phyloP scores from a whole-genome alignment of 176 grass and related monocot species.

The Cenchrus americanus region DNA sequence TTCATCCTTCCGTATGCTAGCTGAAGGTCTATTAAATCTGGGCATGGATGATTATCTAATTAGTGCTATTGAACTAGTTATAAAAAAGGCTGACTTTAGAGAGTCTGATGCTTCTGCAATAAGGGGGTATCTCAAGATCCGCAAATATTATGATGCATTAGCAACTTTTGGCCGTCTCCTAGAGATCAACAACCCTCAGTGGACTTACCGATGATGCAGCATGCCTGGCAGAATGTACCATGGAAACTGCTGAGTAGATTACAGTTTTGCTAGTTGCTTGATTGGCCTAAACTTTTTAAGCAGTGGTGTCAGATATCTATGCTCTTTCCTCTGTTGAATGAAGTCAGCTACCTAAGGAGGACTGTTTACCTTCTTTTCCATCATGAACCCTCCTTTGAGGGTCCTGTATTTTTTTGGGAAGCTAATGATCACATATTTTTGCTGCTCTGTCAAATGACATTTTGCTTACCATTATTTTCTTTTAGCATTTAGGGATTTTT shows the following conservation, averaged over 20 bases:
- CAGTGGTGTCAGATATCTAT: slow-evolving; percentile 8
- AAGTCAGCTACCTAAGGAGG: neutral
- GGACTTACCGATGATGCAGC: slow-evolving; percentile 38
- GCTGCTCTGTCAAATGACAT: neutral
- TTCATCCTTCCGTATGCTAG: slow-evolving; percentile 75
- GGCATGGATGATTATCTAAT: slow-evolving; percentile 80
- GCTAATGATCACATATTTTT: slow-evolving; percentile 14
- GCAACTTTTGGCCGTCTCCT: slow-evolving; percentile 65
- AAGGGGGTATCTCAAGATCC: slow-evolving; percentile 80
- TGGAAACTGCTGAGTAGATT: slow-evolving; percentile 6
- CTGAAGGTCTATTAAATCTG: slow-evolving; percentile 78
- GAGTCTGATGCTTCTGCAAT: slow-evolving; percentile 70
- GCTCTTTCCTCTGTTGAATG: slow-evolving; percentile 8
- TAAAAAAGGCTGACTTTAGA: slow-evolving; percentile 60
- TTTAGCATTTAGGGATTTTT: neutral
- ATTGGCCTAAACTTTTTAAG: slow-evolving; percentile 4
- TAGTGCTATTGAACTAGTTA: slow-evolving; percentile 62
- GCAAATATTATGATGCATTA: slow-evolving; percentile 84
- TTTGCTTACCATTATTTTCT: slow-evolving; percentile 8
- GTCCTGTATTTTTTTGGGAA: slow-evolving; percentile 5
- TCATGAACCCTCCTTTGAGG: neutral
- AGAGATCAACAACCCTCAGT: slow-evolving; percentile 49
- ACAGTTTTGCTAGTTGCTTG: slow-evolving; percentile 29
- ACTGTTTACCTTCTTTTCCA: slow-evolving; percentile 19
- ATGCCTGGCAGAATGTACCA: slow-evolving; percentile 11